A percentile compares a stretch with the other conserved stretches of the same genome.
Conservation (phyloP, 345 rosid species). For the Sonneratia caseolaris region DNA sequence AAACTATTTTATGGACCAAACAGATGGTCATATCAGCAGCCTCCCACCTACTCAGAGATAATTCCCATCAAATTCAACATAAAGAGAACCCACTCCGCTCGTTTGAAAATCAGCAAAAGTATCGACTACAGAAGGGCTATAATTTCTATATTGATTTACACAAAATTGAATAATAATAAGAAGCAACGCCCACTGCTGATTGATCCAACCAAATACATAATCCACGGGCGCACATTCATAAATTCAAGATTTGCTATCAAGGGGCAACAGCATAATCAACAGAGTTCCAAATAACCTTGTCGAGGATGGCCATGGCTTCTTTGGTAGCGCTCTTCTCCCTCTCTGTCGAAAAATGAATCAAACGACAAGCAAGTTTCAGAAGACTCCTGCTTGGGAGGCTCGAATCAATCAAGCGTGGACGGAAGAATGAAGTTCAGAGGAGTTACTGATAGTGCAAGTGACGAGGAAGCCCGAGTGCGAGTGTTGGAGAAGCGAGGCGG, state of each 20-base stretch:
- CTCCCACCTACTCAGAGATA: no score
- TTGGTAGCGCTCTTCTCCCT: constrained; percentile 93
- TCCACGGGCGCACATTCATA: neutral
- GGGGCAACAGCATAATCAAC: neutral
- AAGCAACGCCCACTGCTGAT: neutral
- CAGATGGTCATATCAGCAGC: no score
- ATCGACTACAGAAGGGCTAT: neutral
- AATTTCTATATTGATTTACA: neutral
- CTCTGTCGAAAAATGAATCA: constrained; percentile 30
- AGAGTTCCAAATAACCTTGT: constrained; percentile 36
- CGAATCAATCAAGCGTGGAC: neutral
- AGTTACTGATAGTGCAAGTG: constrained; percentile 68
- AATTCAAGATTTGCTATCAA: neutral
- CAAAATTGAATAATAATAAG: neutral
- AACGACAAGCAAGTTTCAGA: neutral
- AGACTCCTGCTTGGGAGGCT: neutral
- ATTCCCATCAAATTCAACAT: no score
- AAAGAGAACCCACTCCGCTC: neutral
- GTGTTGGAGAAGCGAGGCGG: constrained; percentile 57
- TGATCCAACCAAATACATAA: neutral
- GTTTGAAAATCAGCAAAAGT: neutral
- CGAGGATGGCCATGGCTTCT: constrained; percentile 73
- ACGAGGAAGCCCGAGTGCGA: constrained; percentile 81
- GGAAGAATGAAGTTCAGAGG: neutral
- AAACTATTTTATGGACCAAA: no score